Base-by-base conservation (phyloP, 805 yeast species). In the Sugiyamaella americana region DNA sequence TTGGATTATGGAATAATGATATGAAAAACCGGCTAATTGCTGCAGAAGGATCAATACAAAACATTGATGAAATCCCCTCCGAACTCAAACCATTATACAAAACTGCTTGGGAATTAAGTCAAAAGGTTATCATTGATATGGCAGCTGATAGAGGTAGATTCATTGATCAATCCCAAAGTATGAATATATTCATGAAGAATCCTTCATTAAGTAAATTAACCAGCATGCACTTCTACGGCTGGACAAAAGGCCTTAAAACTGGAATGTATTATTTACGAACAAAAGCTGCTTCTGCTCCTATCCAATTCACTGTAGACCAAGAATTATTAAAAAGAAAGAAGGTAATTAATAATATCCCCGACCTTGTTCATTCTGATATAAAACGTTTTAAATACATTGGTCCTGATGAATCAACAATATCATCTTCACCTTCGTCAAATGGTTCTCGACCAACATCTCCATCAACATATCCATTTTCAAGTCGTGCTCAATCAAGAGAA, bases 241-340 rank as follows among this genome's bases (percentile, higher is more conserved):
- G 98, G 98, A 82, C 82, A 72, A 85, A 82, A 69, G 98, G 98
- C 44, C 76, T 91, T 63, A 91, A 91, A 74, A 91, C 98, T 2
- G 98, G 98, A 58, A 86, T 91, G 86, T 91, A 91, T 72, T 91
- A 91, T 68, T 72, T 91, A 63, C 79, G 98, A 68, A 88, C 97
- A 1, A 94, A 84, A 70, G 95, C 97, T 47, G 98, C 98, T 17
- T 78, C 95, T 26, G 83, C 93, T 47, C 96, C 98, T 39, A 91
- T 88, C 61, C 94, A 89, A 67, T 88, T 88, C 63, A 84, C 91
- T 5, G 69, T 82, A 41, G 37, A 35, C 18, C 32, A 26, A 26
- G 32, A 26, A 26, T 8, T 26, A 13, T 13, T 26, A 26, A 26
- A 26, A 13, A 8, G 32, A 26, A 26, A 26, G 32, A 26, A 26